A percentile compares a stretch with the other conserved stretches of the same genome.
These are phyloP conservation scores for Hortaea sp. DNA, from an alignment of 2,329 filamentous ascomycete species.

Conservation along the genomic window DNA sequence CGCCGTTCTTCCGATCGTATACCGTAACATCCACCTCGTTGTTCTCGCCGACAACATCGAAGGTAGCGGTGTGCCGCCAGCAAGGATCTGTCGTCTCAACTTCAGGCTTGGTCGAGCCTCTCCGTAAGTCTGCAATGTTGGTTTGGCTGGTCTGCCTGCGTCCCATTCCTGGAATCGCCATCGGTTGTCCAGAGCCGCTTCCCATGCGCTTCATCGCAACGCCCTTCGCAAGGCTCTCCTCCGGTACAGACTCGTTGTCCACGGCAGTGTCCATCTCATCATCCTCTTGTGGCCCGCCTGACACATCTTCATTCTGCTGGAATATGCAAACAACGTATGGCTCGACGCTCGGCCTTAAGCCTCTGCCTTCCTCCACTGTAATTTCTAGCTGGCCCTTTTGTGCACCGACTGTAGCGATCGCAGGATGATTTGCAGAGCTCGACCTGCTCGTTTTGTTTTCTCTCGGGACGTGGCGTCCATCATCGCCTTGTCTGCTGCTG, in stretches of 20 bases:
- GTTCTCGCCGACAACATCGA: slow-evolving; percentile 88
- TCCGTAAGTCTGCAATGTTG: slow-evolving; percentile 57
- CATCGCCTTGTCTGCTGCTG: slow-evolving; percentile 28
- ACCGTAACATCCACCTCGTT: slow-evolving; percentile 87
- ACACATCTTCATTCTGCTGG: slow-evolving; percentile 93
- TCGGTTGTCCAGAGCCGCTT: slow-evolving; percentile 72
- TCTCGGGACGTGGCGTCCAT: slow-evolving; percentile 27
- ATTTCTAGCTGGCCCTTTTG: slow-evolving; percentile 83
- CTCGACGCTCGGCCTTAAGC: slow-evolving; percentile 69
- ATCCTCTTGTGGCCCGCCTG: slow-evolving; percentile 63
- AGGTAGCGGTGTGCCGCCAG: slow-evolving; percentile 91
- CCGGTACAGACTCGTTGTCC: slow-evolving; percentile 33
- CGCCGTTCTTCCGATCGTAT: slow-evolving; percentile 75
- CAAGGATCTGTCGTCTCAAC: slow-evolving; percentile 70
- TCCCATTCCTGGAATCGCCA: slow-evolving; percentile 85
- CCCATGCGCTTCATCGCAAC: slow-evolving; percentile 48
- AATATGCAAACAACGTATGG: slow-evolving; percentile 96
- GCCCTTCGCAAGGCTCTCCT: slow-evolving; percentile 44
- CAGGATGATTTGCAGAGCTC: slow-evolving; percentile 19
- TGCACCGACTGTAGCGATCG: slow-evolving; percentile 52
- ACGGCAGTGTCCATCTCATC: slow-evolving; percentile 32
- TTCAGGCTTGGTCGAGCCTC: slow-evolving; percentile 39
- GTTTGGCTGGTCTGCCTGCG: slow-evolving; percentile 96
- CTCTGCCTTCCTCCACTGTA: slow-evolving; percentile 76
- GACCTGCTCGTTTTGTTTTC: slow-evolving; percentile 23